Evolutionary conservation across 345 rosid genomes (phyloP).

Genomic region (Arabidopsis suecica): DNA sequence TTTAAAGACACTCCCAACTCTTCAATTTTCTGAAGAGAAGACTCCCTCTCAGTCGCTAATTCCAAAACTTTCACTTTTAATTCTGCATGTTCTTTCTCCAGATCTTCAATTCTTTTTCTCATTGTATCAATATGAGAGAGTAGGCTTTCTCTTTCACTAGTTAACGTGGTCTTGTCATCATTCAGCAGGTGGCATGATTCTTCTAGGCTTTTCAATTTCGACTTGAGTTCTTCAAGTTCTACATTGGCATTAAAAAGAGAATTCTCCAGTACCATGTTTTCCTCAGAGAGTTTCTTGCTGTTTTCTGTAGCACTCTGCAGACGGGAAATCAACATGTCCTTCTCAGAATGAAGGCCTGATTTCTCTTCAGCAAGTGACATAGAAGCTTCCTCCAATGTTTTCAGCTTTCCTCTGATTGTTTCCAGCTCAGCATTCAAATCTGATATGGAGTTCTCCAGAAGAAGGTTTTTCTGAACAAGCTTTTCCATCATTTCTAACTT

Average conservation of each 20-base stretch:
- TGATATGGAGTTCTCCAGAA: constrained; percentile 86
- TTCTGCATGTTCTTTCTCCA: constrained; percentile 58
- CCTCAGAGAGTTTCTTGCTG: constrained; percentile 64
- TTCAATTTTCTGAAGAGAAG: constrained; percentile 55
- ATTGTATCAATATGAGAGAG: constrained; percentile 58
- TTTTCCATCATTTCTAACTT: constrained; percentile 82
- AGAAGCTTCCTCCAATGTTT: constrained; percentile 68
- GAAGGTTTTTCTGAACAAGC: constrained; percentile 73
- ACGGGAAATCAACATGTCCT: constrained; percentile 59
- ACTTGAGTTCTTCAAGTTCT: constrained; percentile 69
- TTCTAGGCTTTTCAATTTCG: constrained; percentile 63
- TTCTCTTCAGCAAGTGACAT: constrained; percentile 66
- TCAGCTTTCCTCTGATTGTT: constrained; percentile 68
- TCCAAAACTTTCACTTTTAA: constrained; percentile 54
- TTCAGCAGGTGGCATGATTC: constrained; percentile 63
- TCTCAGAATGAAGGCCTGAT: constrained; percentile 68
- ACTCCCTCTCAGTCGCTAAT: constrained; percentile 67
- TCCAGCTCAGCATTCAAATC: constrained; percentile 87
- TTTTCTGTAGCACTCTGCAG: constrained; percentile 58
- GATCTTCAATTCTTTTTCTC: constrained; percentile 58
- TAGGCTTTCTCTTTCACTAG: constrained; percentile 56
- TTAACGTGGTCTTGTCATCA: constrained; percentile 67
- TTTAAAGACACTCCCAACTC: constrained; percentile 57
- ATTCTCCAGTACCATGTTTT: constrained; percentile 69
- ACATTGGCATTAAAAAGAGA: constrained; percentile 75